Evolutionary conservation across 2,329 filamentous ascomycete species (phyloP), one percentile per base, ranked within the genome.

Genomic region (Fusarium chaquense): DNA sequence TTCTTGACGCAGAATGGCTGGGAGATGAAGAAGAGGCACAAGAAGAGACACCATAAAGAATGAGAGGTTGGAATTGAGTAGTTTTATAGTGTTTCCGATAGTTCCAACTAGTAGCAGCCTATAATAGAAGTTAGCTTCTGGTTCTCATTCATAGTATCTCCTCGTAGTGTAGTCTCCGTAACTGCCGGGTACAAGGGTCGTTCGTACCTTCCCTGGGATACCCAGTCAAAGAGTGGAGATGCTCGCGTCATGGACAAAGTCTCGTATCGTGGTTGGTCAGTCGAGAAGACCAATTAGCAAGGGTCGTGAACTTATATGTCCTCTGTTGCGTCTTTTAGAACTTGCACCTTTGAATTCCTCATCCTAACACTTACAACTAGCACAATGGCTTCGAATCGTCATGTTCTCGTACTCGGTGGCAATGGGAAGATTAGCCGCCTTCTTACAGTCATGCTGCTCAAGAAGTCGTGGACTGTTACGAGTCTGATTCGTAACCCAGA

Each of bases 401-500:
- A 85, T 72, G 85, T 93, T 56, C 87, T 93, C 58, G 80, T 94
- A 58, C 86, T 94, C 53, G 92, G 92, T 73, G 92, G 91, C 68
- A 91, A 93, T 80, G 92, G 92, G 78, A 92, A 92, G 78, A 81
- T 94, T 53, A 86, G 91, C 67, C 86, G 91, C 43, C 81, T 90
- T 33, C 83, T 94, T 15, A 94, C 91, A 8, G 90, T 90, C 2
- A 84, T 93, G 57, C 86, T 94, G 13, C 85, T 94, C 26, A 83
- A 88, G 36, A 87, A 89, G 69, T 86, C 86, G 45, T 93, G 91
- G 89, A 86, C 86, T 63, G 89, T 94, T 45, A 93, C 90, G 36
- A 92, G 89, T 76, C 82, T 94, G 62, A 89, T 94, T 76, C 90
- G 92, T 69, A 87, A 89, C 65, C 81, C 87, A 18, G 86, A 87